These are phyloP conservation scores for Metschnikowia lunata DNA, from an alignment of 805 yeast genomes.

Conservation along the genomic window DNA sequence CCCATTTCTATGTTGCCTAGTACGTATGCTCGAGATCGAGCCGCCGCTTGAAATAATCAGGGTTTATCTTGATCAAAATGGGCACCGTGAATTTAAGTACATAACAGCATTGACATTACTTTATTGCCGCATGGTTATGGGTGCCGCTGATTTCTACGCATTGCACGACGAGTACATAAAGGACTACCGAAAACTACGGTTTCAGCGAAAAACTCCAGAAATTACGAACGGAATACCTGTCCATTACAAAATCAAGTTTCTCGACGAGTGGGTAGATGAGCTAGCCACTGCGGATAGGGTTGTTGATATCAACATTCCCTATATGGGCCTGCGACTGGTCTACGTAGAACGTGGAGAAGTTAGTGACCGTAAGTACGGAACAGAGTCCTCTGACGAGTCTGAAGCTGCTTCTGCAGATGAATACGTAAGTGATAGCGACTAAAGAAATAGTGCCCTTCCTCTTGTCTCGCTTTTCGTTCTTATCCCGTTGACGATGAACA, in stretches of 20 bases:
- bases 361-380: slow-evolving; percentile 35
- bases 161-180: slow-evolving; percentile 50
- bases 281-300: slow-evolving; percentile 55
- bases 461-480: too few relatives aligned
- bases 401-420: slow-evolving; percentile 15
- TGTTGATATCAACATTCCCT: slow-evolving; percentile 70
- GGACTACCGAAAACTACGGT: slow-evolving; percentile 68
- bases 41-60: slow-evolving; percentile 58
- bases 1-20: slow-evolving; percentile 70
- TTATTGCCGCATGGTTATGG: slow-evolving; percentile 54
- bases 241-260: slow-evolving; percentile 38
- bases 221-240: slow-evolving; percentile 22
- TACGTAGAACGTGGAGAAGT: slow-evolving; percentile 42
- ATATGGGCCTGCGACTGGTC: slow-evolving; percentile 41
- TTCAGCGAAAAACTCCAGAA: slow-evolving; percentile 27
- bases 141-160: slow-evolving; percentile 24
- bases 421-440: slow-evolving; percentile 40
- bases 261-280: slow-evolving; percentile 74
- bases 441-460: neutral
- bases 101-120: slow-evolving; percentile 63
- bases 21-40: slow-evolving; percentile 71
- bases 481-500: too few relatives aligned
- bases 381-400: slow-evolving; percentile 25
- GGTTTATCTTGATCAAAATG: slow-evolving; percentile 53
- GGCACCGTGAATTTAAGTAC: slow-evolving; percentile 61